phyloP scores from a whole-genome alignment of 1,284 basidiomycete genomes.

The Melampsora americana region DNA sequence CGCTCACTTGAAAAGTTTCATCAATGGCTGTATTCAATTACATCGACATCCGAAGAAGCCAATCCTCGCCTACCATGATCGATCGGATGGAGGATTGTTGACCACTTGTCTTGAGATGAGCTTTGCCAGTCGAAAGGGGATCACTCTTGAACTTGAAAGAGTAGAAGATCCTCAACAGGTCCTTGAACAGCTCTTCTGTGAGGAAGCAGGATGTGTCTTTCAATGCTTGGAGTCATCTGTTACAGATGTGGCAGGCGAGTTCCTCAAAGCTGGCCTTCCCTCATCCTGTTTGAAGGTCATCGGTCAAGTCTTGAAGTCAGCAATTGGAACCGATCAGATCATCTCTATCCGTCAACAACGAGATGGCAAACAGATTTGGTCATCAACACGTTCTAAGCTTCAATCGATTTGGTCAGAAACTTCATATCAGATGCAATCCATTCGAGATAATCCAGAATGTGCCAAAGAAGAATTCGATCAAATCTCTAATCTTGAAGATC shows the following conservation, averaged over 20 bases:
- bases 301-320: constrained; percentile 57
- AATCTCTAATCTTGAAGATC: constrained; percentile 65
- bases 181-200: constrained; percentile 79
- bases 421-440: constrained; percentile 81
- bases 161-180: constrained; percentile 54
- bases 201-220: constrained; percentile 89
- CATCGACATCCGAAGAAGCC: constrained; percentile 60
- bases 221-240: constrained; percentile 68
- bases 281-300: constrained; percentile 25
- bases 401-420: constrained; percentile 92
- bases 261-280: constrained; percentile 20
- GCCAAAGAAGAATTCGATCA: constrained; percentile 80
- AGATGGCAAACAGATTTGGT: constrained; percentile 63
- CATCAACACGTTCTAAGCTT: constrained; percentile 66
- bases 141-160: constrained; percentile 65
- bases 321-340: constrained; percentile 61
- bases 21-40: constrained; percentile 69
- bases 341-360: constrained; percentile 62
- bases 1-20: constrained; percentile 72
- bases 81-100: constrained; percentile 93
- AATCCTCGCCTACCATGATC: constrained; percentile 93
- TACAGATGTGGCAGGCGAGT: constrained; percentile 42
- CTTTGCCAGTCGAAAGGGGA: constrained; percentile 83
- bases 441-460: constrained; percentile 76
- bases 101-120: constrained; percentile 92